Evolutionary conservation across 805 yeast species (phyloP).

Genomic region (Brettanomyces bruxellensis): DNA sequence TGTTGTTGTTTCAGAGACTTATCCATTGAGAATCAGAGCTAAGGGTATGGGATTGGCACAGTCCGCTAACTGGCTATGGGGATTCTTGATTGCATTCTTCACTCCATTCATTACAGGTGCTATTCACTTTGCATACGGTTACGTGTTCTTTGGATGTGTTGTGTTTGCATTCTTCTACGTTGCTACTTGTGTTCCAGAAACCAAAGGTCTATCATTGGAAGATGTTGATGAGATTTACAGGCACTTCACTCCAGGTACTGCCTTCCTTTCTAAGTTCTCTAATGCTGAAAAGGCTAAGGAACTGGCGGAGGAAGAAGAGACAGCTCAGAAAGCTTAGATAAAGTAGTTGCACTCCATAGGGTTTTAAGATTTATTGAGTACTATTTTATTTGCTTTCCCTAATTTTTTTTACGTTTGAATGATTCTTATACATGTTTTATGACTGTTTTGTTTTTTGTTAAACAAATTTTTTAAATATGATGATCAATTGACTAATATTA

Average conservation of each 20-base stretch:
- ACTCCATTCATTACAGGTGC: conserved; percentile 47
- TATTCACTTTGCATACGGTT: conserved; percentile 49
- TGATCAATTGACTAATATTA: no score
- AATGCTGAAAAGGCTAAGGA: background rate
- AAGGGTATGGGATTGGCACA: conserved; percentile 58
- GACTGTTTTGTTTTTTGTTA: no score
- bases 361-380: no score
- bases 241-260: conserved; percentile 26
- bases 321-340: no score
- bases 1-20: conserved; percentile 58
- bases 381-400: no score
- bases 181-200: conserved; percentile 44
- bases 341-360: no score
- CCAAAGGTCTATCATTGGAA: conserved; percentile 48
- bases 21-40: conserved; percentile 56
- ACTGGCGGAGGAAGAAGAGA: no score
- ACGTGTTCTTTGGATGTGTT: conserved; percentile 47
- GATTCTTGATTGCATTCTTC: conserved; percentile 45
- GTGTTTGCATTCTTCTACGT: conserved; percentile 42
- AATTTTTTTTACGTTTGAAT: no score
- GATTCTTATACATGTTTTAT: no score
- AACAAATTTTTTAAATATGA: no score
- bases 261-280: conserved; percentile 2
- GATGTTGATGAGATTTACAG: conserved; percentile 46
- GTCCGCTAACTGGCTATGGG: conserved; percentile 58